Conservation (phyloP, 768 basidiomycete genomes). For the Tulasnella sp. region DNA sequence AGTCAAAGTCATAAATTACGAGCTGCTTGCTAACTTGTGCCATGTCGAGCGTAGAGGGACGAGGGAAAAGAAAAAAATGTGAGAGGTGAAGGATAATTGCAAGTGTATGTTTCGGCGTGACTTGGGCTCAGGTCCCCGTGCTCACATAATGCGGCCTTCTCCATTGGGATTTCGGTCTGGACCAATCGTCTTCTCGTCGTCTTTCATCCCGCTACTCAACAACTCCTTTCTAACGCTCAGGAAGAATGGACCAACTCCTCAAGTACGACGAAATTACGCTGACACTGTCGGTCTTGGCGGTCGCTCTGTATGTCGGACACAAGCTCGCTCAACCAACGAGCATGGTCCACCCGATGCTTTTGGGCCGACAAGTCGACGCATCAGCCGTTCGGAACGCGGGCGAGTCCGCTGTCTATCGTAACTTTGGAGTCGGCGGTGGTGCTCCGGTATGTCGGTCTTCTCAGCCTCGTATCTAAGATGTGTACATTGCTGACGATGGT, state of each 20-base stretch:
- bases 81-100: not conserved
- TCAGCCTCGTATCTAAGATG: not conserved
- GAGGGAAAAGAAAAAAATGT: not conserved
- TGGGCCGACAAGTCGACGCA: conserved; percentile 87
- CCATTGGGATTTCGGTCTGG: not conserved
- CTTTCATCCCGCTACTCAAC: not conserved
- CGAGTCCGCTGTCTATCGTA: conserved; percentile 84
- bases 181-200: not conserved
- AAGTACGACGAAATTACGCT: conserved; percentile 15
- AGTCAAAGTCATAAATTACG: conserved; percentile 95
- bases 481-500: not conserved
- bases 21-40: conserved; percentile 45
- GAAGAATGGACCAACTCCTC: not conserved
- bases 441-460: conserved; percentile 25
- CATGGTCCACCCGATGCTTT: conserved; percentile 86
- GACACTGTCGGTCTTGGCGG: conserved; percentile 32
- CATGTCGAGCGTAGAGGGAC: not conserved
- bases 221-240: not conserved
- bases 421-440: conserved; percentile 78
- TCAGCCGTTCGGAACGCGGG: conserved; percentile 68
- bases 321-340: conserved; percentile 20
- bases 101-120: not conserved
- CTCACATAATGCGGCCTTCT: not conserved
- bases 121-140: not conserved
- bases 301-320: conserved; percentile 39